Evolutionary conservation across 192 early-diverging fungal genomes (phyloP), one percentile per base, ranked within the genome.

Genomic region (Gryganskiella cystojenkinii): DNA sequence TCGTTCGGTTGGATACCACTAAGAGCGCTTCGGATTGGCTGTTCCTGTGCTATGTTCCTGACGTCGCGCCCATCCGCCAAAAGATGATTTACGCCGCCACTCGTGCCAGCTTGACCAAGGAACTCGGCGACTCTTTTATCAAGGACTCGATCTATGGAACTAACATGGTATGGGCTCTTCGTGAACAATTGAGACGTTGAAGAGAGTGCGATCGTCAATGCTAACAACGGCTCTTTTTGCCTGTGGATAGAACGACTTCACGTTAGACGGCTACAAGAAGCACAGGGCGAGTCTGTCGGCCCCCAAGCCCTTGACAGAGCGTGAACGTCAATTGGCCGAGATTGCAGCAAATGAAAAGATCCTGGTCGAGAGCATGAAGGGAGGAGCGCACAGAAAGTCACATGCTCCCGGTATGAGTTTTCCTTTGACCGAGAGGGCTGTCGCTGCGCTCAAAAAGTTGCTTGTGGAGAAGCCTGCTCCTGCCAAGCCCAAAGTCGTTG

Each of bases 71-170:
- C n/a, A 74, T 97, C 30, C 86, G 96, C 25, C 91, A 94, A 56
- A 98, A 98, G 80, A 99, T 97, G 95, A 84, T 99, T 37, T 96
- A 97, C 67, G 95, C 97, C 13, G 89, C 95, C 7, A 90, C 93
- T 24, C 90, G 92, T 58, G 91, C 92, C 10, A 89, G 93, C 7
- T 75, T 97, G 56, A 82, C 86, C 19, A 94, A 91, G 79, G 87
- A 91, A 2, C 82, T 97, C 33, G 96, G 96, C 20, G 93, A 93
- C 33, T 85, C 88, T 45, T 84, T 87, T 28, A 95, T 97, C 81
- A 86, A 85, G 9, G 95, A 99, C 69, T 87, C 84, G 17, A 83
- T 99, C 61, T 94, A 93, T 81, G 95, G 91, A 24, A 93, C 94
- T 30, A 82, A 80, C 52, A 66, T 58, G 76, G 91, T 91, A 82